phyloP scores from a whole-genome alignment of 2,329 filamentous ascomycete species.

The Samsoniella hepiali region DNA sequence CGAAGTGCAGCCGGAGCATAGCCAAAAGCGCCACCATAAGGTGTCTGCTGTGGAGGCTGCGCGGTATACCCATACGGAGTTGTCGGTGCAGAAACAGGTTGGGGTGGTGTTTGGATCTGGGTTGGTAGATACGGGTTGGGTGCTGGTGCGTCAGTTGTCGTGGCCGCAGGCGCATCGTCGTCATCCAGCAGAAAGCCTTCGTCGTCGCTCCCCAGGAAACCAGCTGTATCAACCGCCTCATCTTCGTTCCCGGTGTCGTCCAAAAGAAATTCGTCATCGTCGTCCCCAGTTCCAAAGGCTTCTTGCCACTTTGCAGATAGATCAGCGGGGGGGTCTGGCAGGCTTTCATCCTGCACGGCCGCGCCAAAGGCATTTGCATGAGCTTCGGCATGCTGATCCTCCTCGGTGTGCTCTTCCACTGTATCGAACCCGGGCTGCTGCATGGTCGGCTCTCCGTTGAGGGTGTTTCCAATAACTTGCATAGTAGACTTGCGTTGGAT shows the following conservation, averaged over 20 bases:
- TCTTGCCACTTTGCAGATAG: slow-evolving; percentile 80
- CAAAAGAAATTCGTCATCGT: slow-evolving; percentile 62
- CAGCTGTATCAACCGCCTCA: slow-evolving; percentile 55
- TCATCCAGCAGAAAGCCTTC: slow-evolving; percentile 80
- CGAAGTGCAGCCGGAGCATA: slow-evolving; percentile 26
- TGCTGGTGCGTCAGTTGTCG: slow-evolving; percentile 2
- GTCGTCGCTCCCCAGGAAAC: slow-evolving; percentile 77
- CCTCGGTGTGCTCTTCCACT: slow-evolving; percentile 19
- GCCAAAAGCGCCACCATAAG: slow-evolving; percentile 31
- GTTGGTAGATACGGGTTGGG: slow-evolving; percentile 21
- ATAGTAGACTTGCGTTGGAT: slow-evolving; percentile 69
- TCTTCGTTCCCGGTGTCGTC: slow-evolving; percentile 49
- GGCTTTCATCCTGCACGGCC: slow-evolving; percentile 23
- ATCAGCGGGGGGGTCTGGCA: slow-evolving; percentile 51
- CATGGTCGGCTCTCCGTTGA: not conserved
- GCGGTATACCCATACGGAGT: slow-evolving; percentile 14
- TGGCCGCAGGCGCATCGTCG: slow-evolving; percentile 33
- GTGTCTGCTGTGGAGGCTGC: slow-evolving; percentile 23
- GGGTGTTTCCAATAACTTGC: slow-evolving; percentile 52
- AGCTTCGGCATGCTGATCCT: slow-evolving; percentile 27
- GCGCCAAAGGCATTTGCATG: slow-evolving; percentile 25
- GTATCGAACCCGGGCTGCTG: slow-evolving; percentile 3
- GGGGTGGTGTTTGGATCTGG: slow-evolving; percentile 5
- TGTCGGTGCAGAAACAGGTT: slow-evolving; percentile 17
- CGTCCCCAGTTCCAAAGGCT: slow-evolving; percentile 72